These are phyloP conservation scores for Halenospora varia DNA, from an alignment of 495 filamentous ascomycete genomes.

Conservation along the genomic window DNA sequence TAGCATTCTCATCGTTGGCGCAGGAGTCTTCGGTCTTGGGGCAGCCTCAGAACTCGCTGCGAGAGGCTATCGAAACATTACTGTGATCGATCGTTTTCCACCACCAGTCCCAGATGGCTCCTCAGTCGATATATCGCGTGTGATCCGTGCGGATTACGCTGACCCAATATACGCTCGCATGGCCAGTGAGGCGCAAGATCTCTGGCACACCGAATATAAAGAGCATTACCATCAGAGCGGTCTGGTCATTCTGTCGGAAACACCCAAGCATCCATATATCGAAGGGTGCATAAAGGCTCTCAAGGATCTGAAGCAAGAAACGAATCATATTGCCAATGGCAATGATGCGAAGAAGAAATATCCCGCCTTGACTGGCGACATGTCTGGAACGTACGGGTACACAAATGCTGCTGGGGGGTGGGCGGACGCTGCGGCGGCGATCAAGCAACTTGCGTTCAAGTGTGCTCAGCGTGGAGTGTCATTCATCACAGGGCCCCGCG, in stretches of 20 bases:
- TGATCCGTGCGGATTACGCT: constrained; percentile 61
- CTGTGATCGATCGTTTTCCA: constrained; percentile 53
- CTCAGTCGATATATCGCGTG: constrained; percentile 63
- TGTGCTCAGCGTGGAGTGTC: constrained; percentile 29
- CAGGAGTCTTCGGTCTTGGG: constrained; percentile 61
- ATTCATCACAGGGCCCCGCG: constrained; percentile 24
- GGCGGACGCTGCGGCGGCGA: constrained; percentile 44
- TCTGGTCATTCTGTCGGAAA: constrained; percentile 48
- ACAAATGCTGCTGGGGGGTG: constrained; percentile 51
- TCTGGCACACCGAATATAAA: constrained; percentile 46
- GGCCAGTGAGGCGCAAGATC: constrained; percentile 48
- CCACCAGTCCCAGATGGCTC: constrained; percentile 39
- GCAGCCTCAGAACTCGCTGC: constrained; percentile 52
- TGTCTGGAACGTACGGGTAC: constrained; percentile 52
- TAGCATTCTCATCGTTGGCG: constrained; percentile 49
- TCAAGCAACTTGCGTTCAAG: constrained; percentile 24
- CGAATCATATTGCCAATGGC: constrained; percentile 30
- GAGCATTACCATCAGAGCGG: constrained; percentile 52
- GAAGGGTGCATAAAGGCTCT: constrained; percentile 43
- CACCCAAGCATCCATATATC: constrained; percentile 40
- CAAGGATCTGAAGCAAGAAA: constrained; percentile 40
- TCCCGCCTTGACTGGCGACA: constrained; percentile 42
- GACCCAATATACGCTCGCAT: constrained; percentile 51
- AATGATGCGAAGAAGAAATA: constrained; percentile 35
- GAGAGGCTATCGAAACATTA: constrained; percentile 44